Percentiles rank a stretch among this genome's conserved stretches.
Evolutionary conservation across 176 grass and related monocot genomes (phyloP).

Genomic region (sorghum (Sorghum bicolor)): Sorghum_bicolor_NCBIv3 NC_012873.2:56390001-56390500

Average conservation of each 20-base stretch:
- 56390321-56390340: neutral
- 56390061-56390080: conserved; percentile 75
- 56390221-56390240: neutral
- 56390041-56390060: conserved; percentile 73
- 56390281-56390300: conserved; percentile 1
- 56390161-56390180: neutral
- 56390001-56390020: conserved; percentile 30
- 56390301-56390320: neutral
- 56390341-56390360: conserved; percentile 18
- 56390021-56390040: conserved; percentile 19
- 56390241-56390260: neutral
- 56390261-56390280: neutral
- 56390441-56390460: neutral
- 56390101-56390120: conserved; percentile 82
- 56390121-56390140: conserved; percentile 1
- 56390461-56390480: neutral
- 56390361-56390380: neutral
- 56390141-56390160: neutral
- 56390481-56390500: neutral
- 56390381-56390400: neutral
- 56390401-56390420: neutral
- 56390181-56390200: neutral
- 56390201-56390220: neutral
- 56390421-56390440: neutral
- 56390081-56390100: conserved; percentile 88